Evolutionary conservation across 495 filamentous ascomycete species (phyloP).

Genomic region (Neurospora discreta): DNA sequence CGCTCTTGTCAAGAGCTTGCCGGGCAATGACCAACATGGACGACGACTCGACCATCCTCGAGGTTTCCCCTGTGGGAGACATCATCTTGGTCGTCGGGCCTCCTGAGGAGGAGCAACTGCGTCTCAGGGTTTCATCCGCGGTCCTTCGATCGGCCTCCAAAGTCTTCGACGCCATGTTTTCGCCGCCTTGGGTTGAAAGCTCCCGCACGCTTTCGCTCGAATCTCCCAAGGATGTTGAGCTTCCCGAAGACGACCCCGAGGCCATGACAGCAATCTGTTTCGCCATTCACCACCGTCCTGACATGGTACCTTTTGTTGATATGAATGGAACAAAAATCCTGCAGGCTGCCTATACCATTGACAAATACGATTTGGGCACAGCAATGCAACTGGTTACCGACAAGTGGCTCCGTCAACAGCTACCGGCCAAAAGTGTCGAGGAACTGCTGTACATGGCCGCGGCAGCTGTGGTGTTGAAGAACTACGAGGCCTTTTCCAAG

Average conservation of each 20-base stretch:
- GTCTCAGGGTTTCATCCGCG: background rate
- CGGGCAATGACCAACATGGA: background rate
- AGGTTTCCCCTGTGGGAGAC: background rate
- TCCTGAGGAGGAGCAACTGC: background rate
- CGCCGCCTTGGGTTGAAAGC: background rate
- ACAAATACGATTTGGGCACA: background rate
- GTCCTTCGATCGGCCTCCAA: background rate
- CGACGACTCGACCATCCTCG: background rate
- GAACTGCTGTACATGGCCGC: background rate
- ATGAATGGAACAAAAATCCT: background rate
- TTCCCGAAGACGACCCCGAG: background rate
- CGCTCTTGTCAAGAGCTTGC: background rate
- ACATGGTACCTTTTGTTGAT: background rate
- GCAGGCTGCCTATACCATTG: background rate
- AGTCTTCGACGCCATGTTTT: background rate
- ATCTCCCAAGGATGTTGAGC: background rate
- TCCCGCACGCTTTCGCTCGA: background rate
- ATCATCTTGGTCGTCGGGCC: background rate
- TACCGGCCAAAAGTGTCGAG: background rate
- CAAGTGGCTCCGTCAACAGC: background rate
- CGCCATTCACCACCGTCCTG: background rate
- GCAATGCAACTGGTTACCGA: background rate
- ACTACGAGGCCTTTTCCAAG: background rate
- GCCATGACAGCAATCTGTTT: background rate
- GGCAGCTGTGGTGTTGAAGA: background rate